phyloP scores from a whole-genome alignment of 495 filamentous ascomycete species.

The Penicillium antarcticum region DNA sequence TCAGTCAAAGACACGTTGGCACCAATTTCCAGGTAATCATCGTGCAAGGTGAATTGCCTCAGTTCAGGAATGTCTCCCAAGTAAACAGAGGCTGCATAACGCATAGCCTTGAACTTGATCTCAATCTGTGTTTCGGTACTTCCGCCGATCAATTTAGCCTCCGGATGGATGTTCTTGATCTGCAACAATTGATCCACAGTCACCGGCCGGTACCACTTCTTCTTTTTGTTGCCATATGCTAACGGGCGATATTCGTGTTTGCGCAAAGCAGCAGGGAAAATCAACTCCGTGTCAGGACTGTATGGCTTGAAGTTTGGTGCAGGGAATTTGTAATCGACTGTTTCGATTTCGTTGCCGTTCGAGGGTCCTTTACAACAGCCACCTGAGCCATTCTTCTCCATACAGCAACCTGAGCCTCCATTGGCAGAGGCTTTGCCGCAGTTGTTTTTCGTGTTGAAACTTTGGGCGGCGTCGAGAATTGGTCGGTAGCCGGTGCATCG shows the following conservation, averaged over 20 bases:
- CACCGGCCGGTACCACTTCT: slow-evolving; percentile 89
- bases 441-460: slow-evolving; percentile 37
- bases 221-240: slow-evolving; percentile 89
- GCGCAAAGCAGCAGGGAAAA: slow-evolving; percentile 81
- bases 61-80: slow-evolving; percentile 92
- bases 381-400: slow-evolving; percentile 44
- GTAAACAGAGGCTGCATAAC: slow-evolving; percentile 85
- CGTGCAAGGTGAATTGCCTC: slow-evolving; percentile 71
- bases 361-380: slow-evolving; percentile 38
- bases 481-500: slow-evolving; percentile 94
- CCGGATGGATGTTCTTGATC: slow-evolving; percentile 81
- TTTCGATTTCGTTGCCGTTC: slow-evolving; percentile 9
- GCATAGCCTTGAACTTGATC: slow-evolving; percentile 94
- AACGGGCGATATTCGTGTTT: slow-evolving; percentile 81
- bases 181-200: slow-evolving; percentile 84
- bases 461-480: slow-evolving; percentile 86
- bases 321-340: slow-evolving; percentile 24
- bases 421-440: slow-evolving; percentile 44
- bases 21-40: slow-evolving; percentile 80
- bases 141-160: slow-evolving; percentile 91
- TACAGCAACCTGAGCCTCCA: slow-evolving; percentile 53
- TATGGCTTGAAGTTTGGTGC: slow-evolving; percentile 80
- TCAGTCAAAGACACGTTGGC: slow-evolving; percentile 91
- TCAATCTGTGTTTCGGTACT: slow-evolving; percentile 98
- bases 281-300: slow-evolving; percentile 87